These are phyloP conservation scores for Xylariaceae sp. DNA, from an alignment of 2,329 filamentous ascomycete species.

Conservation along the genomic window DNA sequence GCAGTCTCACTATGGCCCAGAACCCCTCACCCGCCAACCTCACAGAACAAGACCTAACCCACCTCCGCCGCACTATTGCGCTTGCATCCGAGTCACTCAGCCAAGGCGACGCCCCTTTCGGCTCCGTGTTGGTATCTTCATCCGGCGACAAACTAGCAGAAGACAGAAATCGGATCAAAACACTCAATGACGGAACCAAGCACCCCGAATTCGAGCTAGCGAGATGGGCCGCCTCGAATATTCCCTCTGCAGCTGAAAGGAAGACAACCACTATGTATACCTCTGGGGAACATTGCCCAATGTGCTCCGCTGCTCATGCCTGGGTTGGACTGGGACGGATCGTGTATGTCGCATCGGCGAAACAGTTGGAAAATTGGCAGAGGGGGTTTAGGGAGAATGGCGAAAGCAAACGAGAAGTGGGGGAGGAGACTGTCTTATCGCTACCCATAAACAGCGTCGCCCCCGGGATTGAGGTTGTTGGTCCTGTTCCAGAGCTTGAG, in stretches of 20 bases:
- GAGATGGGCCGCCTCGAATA: constrained; percentile 18
- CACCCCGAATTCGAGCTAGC: constrained; percentile 25
- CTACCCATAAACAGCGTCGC: constrained; percentile 13
- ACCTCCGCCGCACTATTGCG: constrained; percentile 27
- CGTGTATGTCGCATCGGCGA: constrained; percentile 21
- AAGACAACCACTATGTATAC: constrained; percentile 19
- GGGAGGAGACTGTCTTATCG: constrained; percentile 3
- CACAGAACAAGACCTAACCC: constrained; percentile 11
- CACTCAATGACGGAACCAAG: constrained; percentile 15
- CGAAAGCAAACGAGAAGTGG: neutral
- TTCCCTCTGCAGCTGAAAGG: constrained; percentile 9
- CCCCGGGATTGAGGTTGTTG: constrained; percentile 10
- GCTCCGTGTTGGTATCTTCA: constrained; percentile 16
- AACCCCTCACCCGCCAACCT: neutral
- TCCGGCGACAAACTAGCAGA: constrained; percentile 7
- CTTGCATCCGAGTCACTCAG: constrained; percentile 29
- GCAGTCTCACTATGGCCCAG: neutral
- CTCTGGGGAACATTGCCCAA: constrained; percentile 23
- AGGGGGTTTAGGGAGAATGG: constrained; percentile 4
- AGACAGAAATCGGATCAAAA: constrained; percentile 20
- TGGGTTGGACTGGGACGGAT: constrained; percentile 18
- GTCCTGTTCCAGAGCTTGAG: constrained; percentile 21
- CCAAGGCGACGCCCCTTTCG: constrained; percentile 25
- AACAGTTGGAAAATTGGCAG: constrained; percentile 16
- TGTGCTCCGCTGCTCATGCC: constrained; percentile 23